These are phyloP conservation scores for Clavariopsis aquatica DNA, from an alignment of 495 filamentous ascomycete genomes.

Conservation along the genomic window DNA sequence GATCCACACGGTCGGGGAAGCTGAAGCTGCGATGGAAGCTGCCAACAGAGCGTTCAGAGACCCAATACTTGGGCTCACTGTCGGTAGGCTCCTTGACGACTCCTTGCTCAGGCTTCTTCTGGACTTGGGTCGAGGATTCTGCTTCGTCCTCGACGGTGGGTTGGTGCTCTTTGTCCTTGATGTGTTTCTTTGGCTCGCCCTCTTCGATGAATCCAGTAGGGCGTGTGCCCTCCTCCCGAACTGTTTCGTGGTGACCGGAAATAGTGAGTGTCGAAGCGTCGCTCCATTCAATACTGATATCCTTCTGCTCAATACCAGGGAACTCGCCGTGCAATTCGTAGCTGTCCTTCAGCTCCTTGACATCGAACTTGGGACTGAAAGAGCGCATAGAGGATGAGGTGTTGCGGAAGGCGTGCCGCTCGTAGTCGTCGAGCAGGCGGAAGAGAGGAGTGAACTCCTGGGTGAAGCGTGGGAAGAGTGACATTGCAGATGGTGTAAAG, in stretches of 20 bases:
- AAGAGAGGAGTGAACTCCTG: conserved; percentile 67
- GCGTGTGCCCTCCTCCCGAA: conserved; percentile 36
- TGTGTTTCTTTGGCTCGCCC: background rate
- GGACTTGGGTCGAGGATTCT: conserved; percentile 10
- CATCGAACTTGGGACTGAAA: conserved; percentile 78
- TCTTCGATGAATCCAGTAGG: conserved; percentile 42
- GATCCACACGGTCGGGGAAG: conserved; percentile 74
- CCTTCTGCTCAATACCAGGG: conserved; percentile 74
- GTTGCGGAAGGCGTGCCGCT: conserved; percentile 44
- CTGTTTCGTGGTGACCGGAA: conserved; percentile 63
- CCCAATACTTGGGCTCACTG: conserved; percentile 68
- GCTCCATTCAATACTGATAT: conserved; percentile 81
- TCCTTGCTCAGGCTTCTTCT: conserved; percentile 32
- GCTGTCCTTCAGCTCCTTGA: conserved; percentile 63
- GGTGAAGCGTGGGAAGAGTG: conserved; percentile 61
- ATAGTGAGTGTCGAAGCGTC: conserved; percentile 76
- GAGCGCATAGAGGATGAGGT: conserved; percentile 40
- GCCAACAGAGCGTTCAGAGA: conserved; percentile 76
- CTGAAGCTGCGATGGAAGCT: conserved; percentile 77
- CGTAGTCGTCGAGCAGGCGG: conserved; percentile 75
- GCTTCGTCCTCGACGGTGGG: conserved; percentile 68
- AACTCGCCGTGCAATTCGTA: conserved; percentile 90
- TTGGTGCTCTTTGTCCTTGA: conserved; percentile 44
- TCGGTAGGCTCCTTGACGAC: conserved; percentile 40
- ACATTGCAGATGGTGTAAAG: conserved; percentile 54